phyloP scores from a whole-genome alignment of 2,329 filamentous ascomycete genomes.

The Ambrosiella xylebori region DNA sequence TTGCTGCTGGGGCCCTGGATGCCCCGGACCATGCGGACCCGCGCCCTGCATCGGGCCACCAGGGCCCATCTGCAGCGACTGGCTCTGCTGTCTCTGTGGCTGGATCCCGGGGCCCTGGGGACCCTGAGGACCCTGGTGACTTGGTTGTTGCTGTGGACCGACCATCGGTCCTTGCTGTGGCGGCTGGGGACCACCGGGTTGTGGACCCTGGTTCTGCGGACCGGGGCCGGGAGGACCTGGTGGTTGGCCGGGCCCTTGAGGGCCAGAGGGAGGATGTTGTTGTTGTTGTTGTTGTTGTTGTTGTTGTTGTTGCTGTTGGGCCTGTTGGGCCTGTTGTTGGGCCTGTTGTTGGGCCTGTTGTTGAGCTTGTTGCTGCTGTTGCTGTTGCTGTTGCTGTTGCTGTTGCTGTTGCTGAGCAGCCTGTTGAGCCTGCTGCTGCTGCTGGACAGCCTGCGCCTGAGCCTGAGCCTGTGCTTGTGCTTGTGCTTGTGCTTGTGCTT shows the following conservation, averaged over 20 bases:
- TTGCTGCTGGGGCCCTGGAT: slow-evolving; percentile 3
- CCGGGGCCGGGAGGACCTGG: neutral
- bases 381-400: slow-evolving; percentile 21
- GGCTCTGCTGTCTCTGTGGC: slow-evolving; percentile 4
- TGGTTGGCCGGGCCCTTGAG: slow-evolving; percentile 15
- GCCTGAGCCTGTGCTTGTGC: slow-evolving; percentile 1
- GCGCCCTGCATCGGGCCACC: neutral
- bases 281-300: slow-evolving; percentile 1
- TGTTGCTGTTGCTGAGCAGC: slow-evolving; percentile 20
- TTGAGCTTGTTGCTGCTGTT: slow-evolving; percentile 19
- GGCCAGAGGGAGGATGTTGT: neutral
- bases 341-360: slow-evolving; percentile 15
- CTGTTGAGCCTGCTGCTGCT: slow-evolving; percentile 21
- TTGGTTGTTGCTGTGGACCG: neutral
- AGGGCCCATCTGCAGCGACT: slow-evolving; percentile 8
- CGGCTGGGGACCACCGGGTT: neutral
- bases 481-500: neutral
- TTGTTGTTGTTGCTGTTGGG: neutral
- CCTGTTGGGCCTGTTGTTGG: neutral
- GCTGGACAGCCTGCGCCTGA: slow-evolving; percentile 14
- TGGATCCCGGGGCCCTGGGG: neutral
- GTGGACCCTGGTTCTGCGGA: too few relatives aligned
- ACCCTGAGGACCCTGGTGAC: neutral
- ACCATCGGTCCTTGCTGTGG: slow-evolving; percentile 21
- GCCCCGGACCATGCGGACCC: slow-evolving; percentile 4